phyloP scores from a whole-genome alignment of 2,329 filamentous ascomycete species.

The Alternaria rosae region DNA sequence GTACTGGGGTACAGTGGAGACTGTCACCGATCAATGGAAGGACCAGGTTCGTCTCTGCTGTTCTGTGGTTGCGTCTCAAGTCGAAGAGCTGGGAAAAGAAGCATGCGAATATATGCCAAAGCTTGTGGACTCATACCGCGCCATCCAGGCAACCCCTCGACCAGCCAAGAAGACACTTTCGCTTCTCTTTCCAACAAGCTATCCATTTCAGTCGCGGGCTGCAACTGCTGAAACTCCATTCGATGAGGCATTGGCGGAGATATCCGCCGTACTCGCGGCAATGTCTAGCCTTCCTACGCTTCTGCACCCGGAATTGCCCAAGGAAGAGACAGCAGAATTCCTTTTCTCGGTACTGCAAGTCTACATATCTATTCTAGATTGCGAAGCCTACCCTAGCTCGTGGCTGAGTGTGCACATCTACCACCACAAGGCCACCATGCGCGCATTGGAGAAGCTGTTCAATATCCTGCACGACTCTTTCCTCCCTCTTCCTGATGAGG shows the following conservation, averaged over 20 bases:
- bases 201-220: constrained; percentile 82
- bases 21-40: constrained; percentile 84
- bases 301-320: constrained; percentile 76
- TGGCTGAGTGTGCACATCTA: constrained; percentile 96
- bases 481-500: constrained; percentile 87
- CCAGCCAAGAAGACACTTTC: constrained; percentile 70
- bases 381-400: constrained; percentile 84
- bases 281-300: constrained; percentile 77
- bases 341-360: constrained; percentile 82
- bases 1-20: constrained; percentile 82
- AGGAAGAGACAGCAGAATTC: constrained; percentile 76
- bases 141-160: constrained; percentile 72
- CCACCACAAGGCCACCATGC: constrained; percentile 89
- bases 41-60: constrained; percentile 94
- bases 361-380: constrained; percentile 86
- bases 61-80: constrained; percentile 87
- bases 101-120: constrained; percentile 90
- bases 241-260: constrained; percentile 87
- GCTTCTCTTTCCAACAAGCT: constrained; percentile 85
- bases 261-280: constrained; percentile 85
- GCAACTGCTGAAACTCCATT: constrained; percentile 70
- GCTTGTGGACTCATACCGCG: constrained; percentile 86
- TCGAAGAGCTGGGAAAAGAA: constrained; percentile 78
- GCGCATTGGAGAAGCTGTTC: constrained; percentile 81
- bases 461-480: constrained; percentile 82